Conservation (phyloP, 2,329 filamentous ascomycete species). For the Diaporthe sp. region DNA sequence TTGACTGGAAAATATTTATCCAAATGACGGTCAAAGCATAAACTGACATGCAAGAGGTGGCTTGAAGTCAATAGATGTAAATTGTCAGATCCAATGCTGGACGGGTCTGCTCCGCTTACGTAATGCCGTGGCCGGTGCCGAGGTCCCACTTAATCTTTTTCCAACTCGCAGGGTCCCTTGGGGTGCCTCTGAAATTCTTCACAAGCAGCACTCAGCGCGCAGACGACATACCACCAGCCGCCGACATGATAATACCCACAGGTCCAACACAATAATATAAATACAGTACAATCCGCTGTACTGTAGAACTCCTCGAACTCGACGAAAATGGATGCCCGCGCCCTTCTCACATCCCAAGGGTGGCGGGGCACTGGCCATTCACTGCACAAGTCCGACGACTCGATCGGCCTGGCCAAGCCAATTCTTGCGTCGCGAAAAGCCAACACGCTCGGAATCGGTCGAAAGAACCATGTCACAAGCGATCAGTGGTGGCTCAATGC, state of each 20-base stretch:
- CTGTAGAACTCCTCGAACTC: background rate
- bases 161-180: slow-evolving; percentile 6
- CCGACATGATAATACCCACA: slow-evolving; percentile 20
- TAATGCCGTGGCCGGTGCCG: slow-evolving; percentile 4
- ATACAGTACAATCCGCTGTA: slow-evolving; percentile 19
- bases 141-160: slow-evolving; percentile 37
- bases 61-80: background rate
- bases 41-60: too few species aligned
- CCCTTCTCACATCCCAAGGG: slow-evolving; percentile 86
- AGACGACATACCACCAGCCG: background rate
- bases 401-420: slow-evolving; percentile 84
- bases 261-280: background rate
- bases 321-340: slow-evolving; percentile 82
- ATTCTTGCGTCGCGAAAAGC: slow-evolving; percentile 87
- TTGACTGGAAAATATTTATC: too few species aligned
- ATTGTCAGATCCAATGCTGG: background rate
- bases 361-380: slow-evolving; percentile 93
- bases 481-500: slow-evolving; percentile 99
- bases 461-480: slow-evolving; percentile 75
- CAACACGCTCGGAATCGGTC: slow-evolving; percentile 85
- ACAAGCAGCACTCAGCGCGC: background rate
- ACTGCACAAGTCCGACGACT: slow-evolving; percentile 80
- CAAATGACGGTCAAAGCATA: background rate
- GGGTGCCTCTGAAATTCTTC: background rate
- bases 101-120: background rate